phyloP scores from a whole-genome alignment of 163 green algal species.

The Scenedesmus sp. region DNA sequence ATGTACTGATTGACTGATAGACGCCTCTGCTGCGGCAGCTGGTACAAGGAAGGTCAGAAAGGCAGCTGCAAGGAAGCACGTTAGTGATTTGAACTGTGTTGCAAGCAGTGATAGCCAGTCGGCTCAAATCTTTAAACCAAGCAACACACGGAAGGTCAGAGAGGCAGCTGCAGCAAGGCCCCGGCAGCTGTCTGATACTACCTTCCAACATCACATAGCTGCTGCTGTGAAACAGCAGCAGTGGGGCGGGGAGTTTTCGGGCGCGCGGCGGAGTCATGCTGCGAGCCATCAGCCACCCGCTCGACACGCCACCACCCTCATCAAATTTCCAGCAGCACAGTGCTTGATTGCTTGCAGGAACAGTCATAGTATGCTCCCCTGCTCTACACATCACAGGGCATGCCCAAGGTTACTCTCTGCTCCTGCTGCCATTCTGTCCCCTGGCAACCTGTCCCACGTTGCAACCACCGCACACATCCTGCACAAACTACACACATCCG shows the following conservation, averaged over 20 bases:
- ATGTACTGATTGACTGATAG: no score
- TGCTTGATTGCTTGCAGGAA: no score
- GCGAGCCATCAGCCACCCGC: constrained; percentile 11
- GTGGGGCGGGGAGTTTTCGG: constrained; percentile 49
- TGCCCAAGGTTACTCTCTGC: no score
- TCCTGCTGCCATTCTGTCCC: neutral
- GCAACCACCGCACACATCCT: no score
- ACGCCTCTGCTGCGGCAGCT: no score
- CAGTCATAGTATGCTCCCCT: no score
- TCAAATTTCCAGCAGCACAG: no score
- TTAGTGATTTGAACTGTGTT: no score
- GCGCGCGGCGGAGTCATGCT: neutral
- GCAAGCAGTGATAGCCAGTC: neutral
- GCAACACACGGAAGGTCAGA: constrained; percentile 48
- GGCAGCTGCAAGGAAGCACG: neutral
- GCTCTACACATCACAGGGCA: no score
- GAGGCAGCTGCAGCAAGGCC: constrained; percentile 22
- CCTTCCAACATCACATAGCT: constrained; percentile 51
- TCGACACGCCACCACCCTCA: neutral
- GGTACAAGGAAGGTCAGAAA: constrained; percentile 51
- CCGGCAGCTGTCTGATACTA: constrained; percentile 55
- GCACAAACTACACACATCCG: no score
- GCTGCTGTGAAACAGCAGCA: constrained; percentile 4
- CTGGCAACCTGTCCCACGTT: no score
- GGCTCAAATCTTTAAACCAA: neutral